A percentile compares a stretch with the other conserved stretches of the same genome.
Conservation (phyloP, 2,329 filamentous ascomycete species). For the Colletotrichum sp. region DNA sequence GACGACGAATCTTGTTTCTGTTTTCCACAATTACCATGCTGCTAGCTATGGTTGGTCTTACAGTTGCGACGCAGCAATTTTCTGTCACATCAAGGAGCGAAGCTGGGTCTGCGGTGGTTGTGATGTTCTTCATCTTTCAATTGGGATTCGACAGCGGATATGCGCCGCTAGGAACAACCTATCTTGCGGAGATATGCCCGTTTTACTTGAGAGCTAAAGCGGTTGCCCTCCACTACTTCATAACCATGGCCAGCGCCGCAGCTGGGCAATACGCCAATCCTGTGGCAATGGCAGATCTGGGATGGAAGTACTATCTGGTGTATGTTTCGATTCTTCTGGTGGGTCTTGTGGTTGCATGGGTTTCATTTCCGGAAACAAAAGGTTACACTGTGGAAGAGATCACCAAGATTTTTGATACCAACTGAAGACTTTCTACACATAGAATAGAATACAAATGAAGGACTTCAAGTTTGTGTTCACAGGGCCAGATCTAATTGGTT, state of each 20-base stretch:
- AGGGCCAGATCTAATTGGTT: background rate
- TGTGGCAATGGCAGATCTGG: constrained; percentile 52
- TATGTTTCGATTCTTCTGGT: constrained; percentile 53
- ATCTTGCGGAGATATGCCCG: constrained; percentile 60
- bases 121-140: constrained; percentile 39
- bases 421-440: background rate
- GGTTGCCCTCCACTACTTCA: constrained; percentile 36
- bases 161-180: constrained; percentile 53
- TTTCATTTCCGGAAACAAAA: constrained; percentile 56
- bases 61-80: background rate
- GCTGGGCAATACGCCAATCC: constrained; percentile 50
- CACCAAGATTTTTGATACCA: constrained; percentile 55
- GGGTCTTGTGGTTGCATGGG: constrained; percentile 49
- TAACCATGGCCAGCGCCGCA: constrained; percentile 30
- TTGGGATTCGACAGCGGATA: constrained; percentile 59
- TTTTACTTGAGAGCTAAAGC: constrained; percentile 57
- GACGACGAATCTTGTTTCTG: background rate
- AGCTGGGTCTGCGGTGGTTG: constrained; percentile 29
- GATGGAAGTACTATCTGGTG: constrained; percentile 62
- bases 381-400: constrained; percentile 59
- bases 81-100: constrained; percentile 6
- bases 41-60: background rate
- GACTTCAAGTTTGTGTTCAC: accelerated
- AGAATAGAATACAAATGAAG: background rate
- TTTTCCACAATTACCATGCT: background rate